Evolutionary conservation across 257 asterid species (phyloP).

Genomic region (Agastache rugosa): DNA sequence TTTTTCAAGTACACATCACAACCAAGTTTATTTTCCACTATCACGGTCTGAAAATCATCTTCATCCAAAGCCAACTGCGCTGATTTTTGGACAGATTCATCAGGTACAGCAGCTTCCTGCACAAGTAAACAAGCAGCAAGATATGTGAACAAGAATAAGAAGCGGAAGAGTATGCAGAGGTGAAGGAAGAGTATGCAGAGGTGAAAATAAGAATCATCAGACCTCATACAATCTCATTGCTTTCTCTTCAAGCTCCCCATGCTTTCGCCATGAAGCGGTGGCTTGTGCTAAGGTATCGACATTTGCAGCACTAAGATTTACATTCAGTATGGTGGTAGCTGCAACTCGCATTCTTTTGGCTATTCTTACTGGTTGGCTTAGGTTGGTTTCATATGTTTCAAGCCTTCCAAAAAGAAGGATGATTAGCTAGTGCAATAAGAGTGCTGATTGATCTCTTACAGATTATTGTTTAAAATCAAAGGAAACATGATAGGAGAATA

Average conservation of each 20-base stretch:
- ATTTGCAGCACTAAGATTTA: constrained; percentile 89
- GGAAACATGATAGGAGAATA: constrained; percentile 20
- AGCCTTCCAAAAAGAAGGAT: constrained; percentile 60
- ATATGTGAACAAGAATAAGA: constrained; percentile 28
- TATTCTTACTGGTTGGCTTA: constrained; percentile 61
- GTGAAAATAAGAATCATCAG: constrained; percentile 20
- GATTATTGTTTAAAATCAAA: constrained; percentile 3
- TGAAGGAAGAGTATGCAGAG: constrained; percentile 18
- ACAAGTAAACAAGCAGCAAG: constrained; percentile 37
- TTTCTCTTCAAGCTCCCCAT: constrained; percentile 90
- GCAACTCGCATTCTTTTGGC: constrained; percentile 88
- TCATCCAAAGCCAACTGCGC: constrained; percentile 81
- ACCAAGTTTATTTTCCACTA: constrained; percentile 92
- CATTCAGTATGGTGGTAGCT: constrained; percentile 80
- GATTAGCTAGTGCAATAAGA: constrained; percentile 36
- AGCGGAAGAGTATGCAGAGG: constrained; percentile 18
- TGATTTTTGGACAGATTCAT: constrained; percentile 55
- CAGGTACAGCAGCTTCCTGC: constrained; percentile 70
- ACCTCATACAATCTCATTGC: constrained; percentile 81
- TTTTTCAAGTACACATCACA: constrained; percentile 80
- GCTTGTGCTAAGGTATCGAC: constrained; percentile 77
- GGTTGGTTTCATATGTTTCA: constrained; percentile 81
- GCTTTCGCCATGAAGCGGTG: constrained; percentile 86
- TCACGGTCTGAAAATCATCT: constrained; percentile 82
- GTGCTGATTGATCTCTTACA: constrained; percentile 25